Evolutionary conservation across 1,139 yeast species (phyloP).

Genomic region (Meyerozyma smithsonii): DNA sequence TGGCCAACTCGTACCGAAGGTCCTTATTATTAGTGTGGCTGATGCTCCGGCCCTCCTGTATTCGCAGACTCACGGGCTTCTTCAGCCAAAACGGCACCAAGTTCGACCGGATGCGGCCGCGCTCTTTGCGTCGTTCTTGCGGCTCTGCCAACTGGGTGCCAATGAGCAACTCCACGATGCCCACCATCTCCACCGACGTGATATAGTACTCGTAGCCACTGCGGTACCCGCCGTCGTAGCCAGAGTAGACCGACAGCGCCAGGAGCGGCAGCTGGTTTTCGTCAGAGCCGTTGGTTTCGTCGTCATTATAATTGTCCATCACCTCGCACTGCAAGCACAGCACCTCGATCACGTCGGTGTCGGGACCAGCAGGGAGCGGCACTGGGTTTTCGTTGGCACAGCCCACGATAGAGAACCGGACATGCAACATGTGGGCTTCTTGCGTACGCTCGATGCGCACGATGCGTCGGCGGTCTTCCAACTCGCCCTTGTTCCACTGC

Average conservation of each 20-base stretch:
- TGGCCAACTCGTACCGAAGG: constrained; percentile 51
- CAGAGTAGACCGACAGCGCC: constrained; percentile 13
- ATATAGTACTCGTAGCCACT: constrained; percentile 43
- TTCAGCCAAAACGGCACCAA: constrained; percentile 67
- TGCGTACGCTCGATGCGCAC: constrained; percentile 54
- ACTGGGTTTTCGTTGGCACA: constrained; percentile 46
- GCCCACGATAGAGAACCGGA: constrained; percentile 49
- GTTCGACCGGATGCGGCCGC: constrained; percentile 61
- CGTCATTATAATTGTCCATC: constrained; percentile 30
- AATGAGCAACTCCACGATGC: constrained; percentile 56
- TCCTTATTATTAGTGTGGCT: constrained; percentile 30
- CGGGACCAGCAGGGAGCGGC: constrained; percentile 29
- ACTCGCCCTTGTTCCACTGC: constrained; percentile 45
- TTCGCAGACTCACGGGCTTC: constrained; percentile 51
- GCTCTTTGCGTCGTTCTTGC: constrained; percentile 49
- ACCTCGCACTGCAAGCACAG: constrained; percentile 50
- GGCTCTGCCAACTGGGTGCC: constrained; percentile 45
- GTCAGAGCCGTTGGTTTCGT: constrained; percentile 15
- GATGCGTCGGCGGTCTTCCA: constrained; percentile 49
- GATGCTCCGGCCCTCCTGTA: constrained; percentile 21
- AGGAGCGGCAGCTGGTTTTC: constrained; percentile 7
- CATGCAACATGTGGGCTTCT: constrained; percentile 40
- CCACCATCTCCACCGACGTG: constrained; percentile 63
- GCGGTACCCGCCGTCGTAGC: constrained; percentile 6
- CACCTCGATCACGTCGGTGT: constrained; percentile 52